phyloP scores from a whole-genome alignment of 306 rosid species.

The Alnus rubra region DNA sequence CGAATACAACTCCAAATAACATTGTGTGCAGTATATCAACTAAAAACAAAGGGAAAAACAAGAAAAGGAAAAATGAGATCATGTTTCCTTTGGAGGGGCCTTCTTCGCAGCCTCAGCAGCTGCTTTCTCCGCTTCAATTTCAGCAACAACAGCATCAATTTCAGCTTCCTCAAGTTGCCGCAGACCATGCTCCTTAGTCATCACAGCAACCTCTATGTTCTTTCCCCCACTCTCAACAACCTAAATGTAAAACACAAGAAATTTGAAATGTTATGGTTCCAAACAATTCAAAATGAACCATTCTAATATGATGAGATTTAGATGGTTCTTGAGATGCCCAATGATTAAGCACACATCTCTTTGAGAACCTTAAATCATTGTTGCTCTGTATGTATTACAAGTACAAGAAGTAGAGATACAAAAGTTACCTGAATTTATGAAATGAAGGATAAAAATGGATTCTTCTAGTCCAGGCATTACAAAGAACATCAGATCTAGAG shows the following conservation, averaged over 20 bases:
- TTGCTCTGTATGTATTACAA: not conserved
- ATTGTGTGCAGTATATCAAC: not conserved
- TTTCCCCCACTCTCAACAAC: constrained; percentile 99
- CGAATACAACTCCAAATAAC: constrained; percentile 1
- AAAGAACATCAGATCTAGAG: not conserved
- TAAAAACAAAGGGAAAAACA: not conserved
- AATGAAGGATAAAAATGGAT: not conserved
- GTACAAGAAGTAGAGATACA: not conserved
- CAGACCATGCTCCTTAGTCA: constrained; percentile 85
- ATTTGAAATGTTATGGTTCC: not conserved
- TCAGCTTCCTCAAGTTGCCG: constrained; percentile 95
- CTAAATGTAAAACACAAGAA: constrained; percentile 40
- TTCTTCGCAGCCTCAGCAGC: constrained; percentile 99
- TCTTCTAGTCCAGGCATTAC: not conserved
- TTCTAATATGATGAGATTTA: too few species aligned
- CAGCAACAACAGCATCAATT: constrained; percentile 89
- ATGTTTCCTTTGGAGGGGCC: constrained; percentile 79
- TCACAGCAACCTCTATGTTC: constrained; percentile 96
- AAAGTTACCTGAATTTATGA: not conserved
- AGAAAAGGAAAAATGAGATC: constrained; percentile 29
- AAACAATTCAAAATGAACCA: not conserved
- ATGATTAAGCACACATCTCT: not conserved
- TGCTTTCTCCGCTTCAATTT: constrained; percentile 93
- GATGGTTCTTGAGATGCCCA: not conserved
- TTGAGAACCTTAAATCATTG: not conserved